These are phyloP conservation scores for Phoenix dactylifera DNA, from an alignment of 176 grass and related monocot species.

Conservation along the genomic window DNA sequence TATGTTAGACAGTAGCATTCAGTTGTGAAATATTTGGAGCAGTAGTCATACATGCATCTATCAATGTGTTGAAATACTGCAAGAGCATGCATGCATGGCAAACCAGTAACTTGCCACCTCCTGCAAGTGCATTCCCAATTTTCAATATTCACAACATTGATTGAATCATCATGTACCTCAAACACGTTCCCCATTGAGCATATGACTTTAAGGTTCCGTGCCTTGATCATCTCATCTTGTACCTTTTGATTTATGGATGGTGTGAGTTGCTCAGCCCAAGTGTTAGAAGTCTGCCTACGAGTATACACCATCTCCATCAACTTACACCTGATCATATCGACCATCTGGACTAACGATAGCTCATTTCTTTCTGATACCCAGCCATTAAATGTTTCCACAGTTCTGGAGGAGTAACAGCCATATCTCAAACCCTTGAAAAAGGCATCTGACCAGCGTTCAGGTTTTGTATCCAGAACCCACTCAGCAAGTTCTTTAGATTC, in stretches of 20 bases:
- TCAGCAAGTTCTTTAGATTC: constrained; percentile 72
- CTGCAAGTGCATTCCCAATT: constrained; percentile 66
- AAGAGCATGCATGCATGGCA: constrained; percentile 84
- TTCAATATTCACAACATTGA: constrained; percentile 60
- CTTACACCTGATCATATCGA: constrained; percentile 77
- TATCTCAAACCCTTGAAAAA: constrained; percentile 63
- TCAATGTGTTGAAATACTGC: constrained; percentile 49
- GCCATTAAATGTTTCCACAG: constrained; percentile 40
- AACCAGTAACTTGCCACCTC: constrained; percentile 60
- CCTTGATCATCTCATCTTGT: constrained; percentile 66
- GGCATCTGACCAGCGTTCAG: constrained; percentile 90
- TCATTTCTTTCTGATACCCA: constrained; percentile 72
- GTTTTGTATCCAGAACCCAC: constrained; percentile 79
- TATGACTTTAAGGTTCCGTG: constrained; percentile 34
- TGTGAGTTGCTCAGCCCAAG: constrained; percentile 55
- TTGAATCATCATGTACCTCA: constrained; percentile 65
- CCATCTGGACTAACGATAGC: constrained; percentile 76
- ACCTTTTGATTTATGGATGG: constrained; percentile 67
- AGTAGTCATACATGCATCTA: constrained; percentile 54
- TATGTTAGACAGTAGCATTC: constrained; percentile 59
- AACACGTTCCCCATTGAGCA: constrained; percentile 51
- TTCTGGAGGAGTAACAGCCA: constrained; percentile 64
- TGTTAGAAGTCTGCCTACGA: constrained; percentile 51
- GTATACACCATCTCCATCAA: constrained; percentile 95
- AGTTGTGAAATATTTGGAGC: constrained; percentile 51